Evolutionary conservation across 192 early-diverging fungal species (phyloP), one percentile per base, ranked within the genome.

Genomic region (Rhizophlyctis rosea): DNA sequence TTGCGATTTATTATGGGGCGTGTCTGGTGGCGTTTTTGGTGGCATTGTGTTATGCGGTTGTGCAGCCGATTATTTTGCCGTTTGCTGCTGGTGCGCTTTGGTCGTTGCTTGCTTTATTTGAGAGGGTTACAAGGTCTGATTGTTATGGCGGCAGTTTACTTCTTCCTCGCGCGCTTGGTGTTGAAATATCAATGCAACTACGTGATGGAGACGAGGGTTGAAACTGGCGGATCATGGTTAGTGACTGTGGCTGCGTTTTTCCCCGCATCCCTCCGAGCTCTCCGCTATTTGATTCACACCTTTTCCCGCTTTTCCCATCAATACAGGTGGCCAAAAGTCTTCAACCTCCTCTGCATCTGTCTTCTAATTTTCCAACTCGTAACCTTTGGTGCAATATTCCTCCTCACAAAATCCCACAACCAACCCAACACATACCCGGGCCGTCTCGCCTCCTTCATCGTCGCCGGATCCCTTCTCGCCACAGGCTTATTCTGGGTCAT

Each of bases 141-240:
- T n/a, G n/a, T n/a, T n/a, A n/a, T n/a, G n/a, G n/a, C n/a, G 3
- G 48, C 67, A 1, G 24, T 77, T 32, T 62, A 67, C 34, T 80
- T 76, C 55, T 54, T 64, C 2, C 28, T 74, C 30, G 70, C 57
- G 3, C 75, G 71, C 39, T 27, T 80, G 16, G 66, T 74, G 13
- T 72, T 73, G 66, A 74, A 77, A 59, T 80, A 80, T 66, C 73
- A 79, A 54, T 50, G 78, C 18, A n/a, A 64, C 34, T 81, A 79
- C 47, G 76, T 81, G 11, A 75, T 75, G 47, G 76, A 79, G 52
- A 75, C 72, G 35, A 64, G 64, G 49, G 34, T 61, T 16, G 79
- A 81, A 51, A 68, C 68, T 1, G 62, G 71, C 25, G 79, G 79
- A 16, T 31, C 48, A 1, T 79, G 77, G 73, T n/a, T n/a, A n/a